These are phyloP conservation scores for Boletus sp. DNA, from an alignment of 768 basidiomycete genomes.

Conservation along the genomic window DNA sequence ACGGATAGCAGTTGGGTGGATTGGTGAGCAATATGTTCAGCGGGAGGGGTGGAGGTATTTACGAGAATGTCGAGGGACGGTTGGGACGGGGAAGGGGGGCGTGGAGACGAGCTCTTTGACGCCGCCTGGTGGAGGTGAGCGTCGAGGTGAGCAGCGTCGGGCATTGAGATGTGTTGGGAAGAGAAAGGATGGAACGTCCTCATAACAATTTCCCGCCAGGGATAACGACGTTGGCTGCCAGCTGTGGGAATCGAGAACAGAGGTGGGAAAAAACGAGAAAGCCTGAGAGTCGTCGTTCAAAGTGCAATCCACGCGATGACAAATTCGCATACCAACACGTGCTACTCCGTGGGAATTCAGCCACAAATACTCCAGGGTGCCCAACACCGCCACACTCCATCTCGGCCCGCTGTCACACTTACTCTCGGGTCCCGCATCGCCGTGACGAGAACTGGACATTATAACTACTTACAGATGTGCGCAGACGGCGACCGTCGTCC, in stretches of 20 bases:
- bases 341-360: conserved; percentile 28
- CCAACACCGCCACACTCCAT: conserved; percentile 1
- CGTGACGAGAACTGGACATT: too few species aligned
- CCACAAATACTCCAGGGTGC: conserved; percentile 15
- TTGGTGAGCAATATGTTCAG: conserved; percentile 33
- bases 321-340: conserved; percentile 31
- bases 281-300: conserved; percentile 29
- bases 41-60: conserved; percentile 26
- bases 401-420: background rate
- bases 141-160: conserved; percentile 36
- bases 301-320: conserved; percentile 13
- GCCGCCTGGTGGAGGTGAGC: conserved; percentile 30
- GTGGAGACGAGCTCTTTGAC: conserved; percentile 47
- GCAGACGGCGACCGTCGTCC: background rate
- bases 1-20: conserved; percentile 32
- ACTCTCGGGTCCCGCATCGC: background rate
- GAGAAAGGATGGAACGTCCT: conserved; percentile 45
- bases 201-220: conserved; percentile 43
- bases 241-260: conserved; percentile 46
- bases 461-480: background rate
- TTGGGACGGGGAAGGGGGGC: conserved; percentile 41
- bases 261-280: conserved; percentile 45
- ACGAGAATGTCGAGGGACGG: conserved; percentile 41
- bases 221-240: conserved; percentile 37
- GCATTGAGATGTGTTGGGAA: conserved; percentile 43